Conservation (phyloP, 441 rosid genomes). For the Viola pubescens region DNA sequence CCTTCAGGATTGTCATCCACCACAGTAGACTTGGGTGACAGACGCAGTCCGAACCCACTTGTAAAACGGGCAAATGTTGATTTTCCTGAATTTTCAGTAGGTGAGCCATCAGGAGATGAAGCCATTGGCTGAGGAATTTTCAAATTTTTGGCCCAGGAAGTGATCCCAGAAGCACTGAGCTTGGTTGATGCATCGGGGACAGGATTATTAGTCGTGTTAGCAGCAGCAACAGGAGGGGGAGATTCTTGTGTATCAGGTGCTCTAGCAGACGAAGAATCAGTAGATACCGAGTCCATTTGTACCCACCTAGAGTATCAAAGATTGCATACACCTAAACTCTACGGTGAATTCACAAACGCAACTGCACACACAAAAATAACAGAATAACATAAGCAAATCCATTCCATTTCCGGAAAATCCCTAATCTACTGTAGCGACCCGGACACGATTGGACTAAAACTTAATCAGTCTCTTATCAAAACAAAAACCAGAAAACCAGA, state of each 20-base stretch:
- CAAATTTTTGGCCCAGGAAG: conserved; percentile 87
- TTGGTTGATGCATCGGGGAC: conserved; percentile 47
- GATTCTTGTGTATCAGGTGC: conserved; percentile 30
- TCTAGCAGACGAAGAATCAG: conserved; percentile 39
- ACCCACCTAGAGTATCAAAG: neutral
- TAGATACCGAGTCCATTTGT: conserved; percentile 42
- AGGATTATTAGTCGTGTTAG: conserved; percentile 34
- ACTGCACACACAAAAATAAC: neutral
- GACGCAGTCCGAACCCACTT: conserved; percentile 66
- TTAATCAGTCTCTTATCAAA: too few species aligned
- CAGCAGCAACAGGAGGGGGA: conserved; percentile 25
- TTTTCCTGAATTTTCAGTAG: conserved; percentile 48
- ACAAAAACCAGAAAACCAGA: too few species aligned
- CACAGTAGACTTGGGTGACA: conserved; percentile 65
- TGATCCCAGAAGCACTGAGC: conserved; percentile 56
- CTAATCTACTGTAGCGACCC: too few species aligned
- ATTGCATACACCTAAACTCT: too few species aligned
- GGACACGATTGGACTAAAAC: too few species aligned
- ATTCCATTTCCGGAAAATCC: too few species aligned
- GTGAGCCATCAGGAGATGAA: conserved; percentile 42
- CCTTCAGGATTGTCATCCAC: conserved; percentile 44
- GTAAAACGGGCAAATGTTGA: conserved; percentile 80
- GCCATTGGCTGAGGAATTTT: conserved; percentile 74
- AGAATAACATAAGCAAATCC: neutral
- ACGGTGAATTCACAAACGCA: too few species aligned